These are phyloP conservation scores for Pseudogymnoascus sp. DNA, from an alignment of 2,329 filamentous ascomycete species.

Conservation along the genomic window DNA sequence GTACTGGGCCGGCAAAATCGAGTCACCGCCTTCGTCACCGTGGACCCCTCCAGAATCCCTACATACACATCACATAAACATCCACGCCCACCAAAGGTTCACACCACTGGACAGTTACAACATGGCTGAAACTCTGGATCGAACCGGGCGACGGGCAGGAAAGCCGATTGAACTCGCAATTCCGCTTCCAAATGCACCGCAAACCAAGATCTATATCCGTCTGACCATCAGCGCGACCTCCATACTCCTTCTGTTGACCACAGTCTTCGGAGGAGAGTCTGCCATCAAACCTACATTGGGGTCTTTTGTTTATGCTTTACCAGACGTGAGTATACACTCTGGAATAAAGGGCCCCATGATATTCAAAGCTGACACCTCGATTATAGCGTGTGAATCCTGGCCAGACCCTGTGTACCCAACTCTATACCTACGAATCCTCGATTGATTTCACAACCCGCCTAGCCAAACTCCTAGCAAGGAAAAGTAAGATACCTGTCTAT, in stretches of 20 bases:
- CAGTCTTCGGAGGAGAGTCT: constrained; percentile 44
- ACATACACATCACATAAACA: not conserved
- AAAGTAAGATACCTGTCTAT: constrained; percentile 68
- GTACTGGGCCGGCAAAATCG: not conserved
- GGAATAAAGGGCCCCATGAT: not conserved
- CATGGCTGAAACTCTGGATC: not conserved
- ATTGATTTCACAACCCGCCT: constrained; percentile 81
- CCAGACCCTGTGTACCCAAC: constrained; percentile 65
- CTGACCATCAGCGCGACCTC: constrained; percentile 49
- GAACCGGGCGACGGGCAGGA: not conserved
- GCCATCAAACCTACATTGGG: constrained; percentile 54
- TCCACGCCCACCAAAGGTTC: not conserved
- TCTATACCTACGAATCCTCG: constrained; percentile 67
- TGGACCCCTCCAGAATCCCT: constrained; percentile 2
- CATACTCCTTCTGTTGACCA: constrained; percentile 53
- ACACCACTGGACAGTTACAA: not conserved
- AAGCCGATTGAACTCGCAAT: constrained; percentile 42
- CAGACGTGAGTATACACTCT: constrained; percentile 54
- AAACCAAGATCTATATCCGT: constrained; percentile 53
- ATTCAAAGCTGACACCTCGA: constrained; percentile 13
- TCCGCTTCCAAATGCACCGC: constrained; percentile 49
- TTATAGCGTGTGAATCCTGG: constrained; percentile 32
- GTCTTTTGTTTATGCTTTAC: constrained; percentile 89
- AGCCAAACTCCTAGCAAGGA: constrained; percentile 73
- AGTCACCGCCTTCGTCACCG: constrained; percentile 1